These are phyloP conservation scores for Phytophthora hibernalis DNA, from an alignment of 352 stramenopile species.

Conservation along the genomic window DNA sequence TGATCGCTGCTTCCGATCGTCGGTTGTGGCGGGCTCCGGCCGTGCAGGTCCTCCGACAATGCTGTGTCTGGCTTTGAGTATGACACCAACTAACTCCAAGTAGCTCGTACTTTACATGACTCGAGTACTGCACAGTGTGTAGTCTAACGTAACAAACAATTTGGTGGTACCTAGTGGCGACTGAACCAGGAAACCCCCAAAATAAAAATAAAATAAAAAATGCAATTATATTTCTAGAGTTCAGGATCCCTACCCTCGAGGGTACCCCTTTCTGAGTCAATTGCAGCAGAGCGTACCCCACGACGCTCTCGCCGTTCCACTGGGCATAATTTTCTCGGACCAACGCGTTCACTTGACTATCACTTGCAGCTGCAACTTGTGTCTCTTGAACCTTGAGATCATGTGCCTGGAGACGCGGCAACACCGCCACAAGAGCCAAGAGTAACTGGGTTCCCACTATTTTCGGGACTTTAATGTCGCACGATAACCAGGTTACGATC, in stretches of 20 bases:
- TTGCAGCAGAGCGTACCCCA: slow-evolving; percentile 68
- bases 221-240: too few species aligned
- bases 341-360: slow-evolving; percentile 19
- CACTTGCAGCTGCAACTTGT: slow-evolving; percentile 8
- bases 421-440: slow-evolving; percentile 66
- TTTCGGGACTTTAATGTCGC: slow-evolving; percentile 47
- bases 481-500: slow-evolving; percentile 70
- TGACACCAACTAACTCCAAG: too few species aligned
- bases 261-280: slow-evolving; percentile 48
- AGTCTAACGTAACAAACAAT: too few species aligned
- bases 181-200: too few species aligned
- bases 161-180: too few species aligned
- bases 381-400: slow-evolving; percentile 41
- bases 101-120: too few species aligned
- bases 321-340: slow-evolving; percentile 25
- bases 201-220: too few species aligned
- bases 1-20: too few species aligned
- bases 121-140: too few species aligned
- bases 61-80: too few species aligned
- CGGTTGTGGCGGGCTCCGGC: too few species aligned
- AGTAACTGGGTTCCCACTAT: slow-evolving; percentile 80
- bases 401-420: slow-evolving; percentile 53
- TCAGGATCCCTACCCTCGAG: slow-evolving; percentile 40
- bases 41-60: too few species aligned
- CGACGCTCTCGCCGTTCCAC: slow-evolving; percentile 41